phyloP scores from a whole-genome alignment of 2,329 filamentous ascomycete genomes.

The Ophiobolus disseminans region DNA sequence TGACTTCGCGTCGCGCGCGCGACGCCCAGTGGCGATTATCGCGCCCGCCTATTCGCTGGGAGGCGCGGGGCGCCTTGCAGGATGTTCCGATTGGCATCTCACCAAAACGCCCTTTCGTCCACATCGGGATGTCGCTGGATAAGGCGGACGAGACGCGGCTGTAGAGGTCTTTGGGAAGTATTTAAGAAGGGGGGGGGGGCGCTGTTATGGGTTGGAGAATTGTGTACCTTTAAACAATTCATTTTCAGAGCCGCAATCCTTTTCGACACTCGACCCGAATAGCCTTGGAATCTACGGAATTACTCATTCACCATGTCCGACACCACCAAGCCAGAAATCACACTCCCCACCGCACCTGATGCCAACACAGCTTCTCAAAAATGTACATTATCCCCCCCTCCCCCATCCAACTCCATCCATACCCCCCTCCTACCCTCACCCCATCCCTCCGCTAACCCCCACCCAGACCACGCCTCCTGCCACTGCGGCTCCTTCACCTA shows the following conservation, averaged over 20 bases:
- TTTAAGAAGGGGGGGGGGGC: too few species aligned
- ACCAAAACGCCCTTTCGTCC: not conserved
- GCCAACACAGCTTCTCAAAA: conserved; percentile 9
- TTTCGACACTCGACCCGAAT: not conserved
- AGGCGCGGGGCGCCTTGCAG: not conserved
- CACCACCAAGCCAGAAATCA: not conserved
- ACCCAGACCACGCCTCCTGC: conserved; percentile 58
- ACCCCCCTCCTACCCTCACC: not conserved
- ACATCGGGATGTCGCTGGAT: not conserved
- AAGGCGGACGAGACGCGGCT: too few species aligned
- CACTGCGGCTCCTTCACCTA: conserved; percentile 62
- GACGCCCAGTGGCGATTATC: conserved; percentile 4
- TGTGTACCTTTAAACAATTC: not conserved
- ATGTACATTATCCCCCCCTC: not conserved
- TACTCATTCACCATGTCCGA: conserved; percentile 8
- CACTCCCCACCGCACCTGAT: conserved; percentile 8
- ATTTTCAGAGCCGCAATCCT: not conserved
- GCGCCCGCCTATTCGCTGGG: conserved; percentile 9
- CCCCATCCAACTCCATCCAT: not conserved
- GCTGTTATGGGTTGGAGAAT: too few species aligned
- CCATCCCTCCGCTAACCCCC: conserved; percentile 2
- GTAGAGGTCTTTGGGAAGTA: too few species aligned
- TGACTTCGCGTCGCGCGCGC: conserved; percentile 16
- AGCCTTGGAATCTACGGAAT: conserved; percentile 5
- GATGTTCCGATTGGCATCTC: not conserved